Evolutionary conservation across 148 eudicot genomes (phyloP), one percentile per base, ranked within the genome.

Genomic region (Silene latifolia): DNA sequence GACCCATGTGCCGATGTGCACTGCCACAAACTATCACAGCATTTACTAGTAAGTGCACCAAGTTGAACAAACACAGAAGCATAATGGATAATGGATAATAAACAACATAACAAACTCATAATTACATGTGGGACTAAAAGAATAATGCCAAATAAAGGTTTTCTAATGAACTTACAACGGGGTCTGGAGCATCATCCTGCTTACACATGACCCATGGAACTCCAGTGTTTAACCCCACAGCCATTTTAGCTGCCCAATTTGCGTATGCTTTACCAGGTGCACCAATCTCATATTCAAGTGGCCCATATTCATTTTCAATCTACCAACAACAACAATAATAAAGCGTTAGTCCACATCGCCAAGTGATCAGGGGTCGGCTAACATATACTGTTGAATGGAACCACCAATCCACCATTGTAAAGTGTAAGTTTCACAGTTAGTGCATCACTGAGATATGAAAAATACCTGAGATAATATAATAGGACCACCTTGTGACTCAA

Each of bases 201-300:
- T 92, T 89, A 87, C 98, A 94, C 98, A 94, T 94, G 76, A 92
- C 85, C 98, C 98, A 94, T 25, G 98, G 98, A 29, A 92, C 97
- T 60, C 97, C 98, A 8, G 96, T 92, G 73, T 80, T 79, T n/a
- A 86, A 88, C 64, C 83, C 90, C 24, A 90, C 77, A 19, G 97
- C 98, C 97, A 94, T 90, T 74, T 87, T 82, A 7, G 98, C 97
- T 58, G 97, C 97, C 98, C 98, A 94, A 76, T 85, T 69, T n/a
- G 93, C 39, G 80, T 94, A 94, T 57, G 86, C 80, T 77, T 71
- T 65, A 66, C 89, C 97, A 11, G 92, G 85, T 63, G 86, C 93
- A 27, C 98, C 98, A 7, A 83, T 71, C 68, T 81, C 88, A 70
- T 82, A 72, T 72, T 90, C 96, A 81, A 92, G 25, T 11, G 94